Conservation (phyloP, 2,329 filamentous ascomycete genomes). For the Botrytis byssoidea region DNA sequence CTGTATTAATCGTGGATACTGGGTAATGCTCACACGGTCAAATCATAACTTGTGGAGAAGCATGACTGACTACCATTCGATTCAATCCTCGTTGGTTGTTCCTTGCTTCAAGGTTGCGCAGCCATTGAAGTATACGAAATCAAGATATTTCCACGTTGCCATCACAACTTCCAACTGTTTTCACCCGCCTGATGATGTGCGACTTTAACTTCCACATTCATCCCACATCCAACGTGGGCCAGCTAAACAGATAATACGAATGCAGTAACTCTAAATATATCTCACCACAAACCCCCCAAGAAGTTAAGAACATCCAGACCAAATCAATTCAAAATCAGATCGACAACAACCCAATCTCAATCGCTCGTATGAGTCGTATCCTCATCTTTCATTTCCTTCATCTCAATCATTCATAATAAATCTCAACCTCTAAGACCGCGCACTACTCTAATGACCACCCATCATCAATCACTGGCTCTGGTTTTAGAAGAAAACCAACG, state of each 20-base stretch:
- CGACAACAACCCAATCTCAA: slow-evolving; percentile 1
- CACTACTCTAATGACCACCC: not conserved
- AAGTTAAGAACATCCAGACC: not conserved
- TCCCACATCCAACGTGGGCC: not conserved
- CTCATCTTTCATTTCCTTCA: not conserved
- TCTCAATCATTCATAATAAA: not conserved
- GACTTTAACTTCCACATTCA: not conserved
- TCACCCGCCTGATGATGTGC: not conserved
- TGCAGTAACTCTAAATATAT: not conserved
- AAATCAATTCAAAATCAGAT: slow-evolving; percentile 3
- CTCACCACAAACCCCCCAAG: not conserved
- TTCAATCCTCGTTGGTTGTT: not conserved
- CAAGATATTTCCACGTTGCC: slow-evolving; percentile 13
- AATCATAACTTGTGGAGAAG: not conserved
- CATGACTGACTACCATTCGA: not conserved
- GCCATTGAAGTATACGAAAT: not conserved
- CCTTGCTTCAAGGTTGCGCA: not conserved
- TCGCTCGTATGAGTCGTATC: slow-evolving; percentile 7
- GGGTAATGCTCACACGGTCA: not conserved
- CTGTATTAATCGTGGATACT: not conserved
- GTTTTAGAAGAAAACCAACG: not conserved
- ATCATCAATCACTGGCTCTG: not conserved
- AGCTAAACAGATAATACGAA: not conserved
- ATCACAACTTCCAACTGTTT: slow-evolving; percentile 1
- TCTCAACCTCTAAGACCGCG: not conserved